phyloP scores from a whole-genome alignment of 345 rosid genomes.

The Eucalyptus pumila region DNA sequence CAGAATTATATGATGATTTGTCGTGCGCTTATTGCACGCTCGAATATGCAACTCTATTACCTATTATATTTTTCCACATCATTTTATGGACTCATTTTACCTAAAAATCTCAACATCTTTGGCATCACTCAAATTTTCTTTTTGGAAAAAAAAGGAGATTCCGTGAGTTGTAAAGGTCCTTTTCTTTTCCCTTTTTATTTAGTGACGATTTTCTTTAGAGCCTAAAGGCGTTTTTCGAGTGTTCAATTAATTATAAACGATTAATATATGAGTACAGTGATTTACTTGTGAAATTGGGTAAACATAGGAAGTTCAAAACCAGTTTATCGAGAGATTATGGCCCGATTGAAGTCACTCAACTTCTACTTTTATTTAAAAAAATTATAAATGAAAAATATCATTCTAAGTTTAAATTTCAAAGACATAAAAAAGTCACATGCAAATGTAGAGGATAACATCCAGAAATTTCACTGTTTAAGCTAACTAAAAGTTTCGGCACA shows the following conservation, averaged over 20 bases:
- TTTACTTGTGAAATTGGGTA: neutral
- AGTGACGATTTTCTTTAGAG: neutral
- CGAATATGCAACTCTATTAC: neutral
- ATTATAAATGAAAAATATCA: neutral
- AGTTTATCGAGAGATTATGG: neutral
- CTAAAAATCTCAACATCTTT: neutral
- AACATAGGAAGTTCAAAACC: neutral
- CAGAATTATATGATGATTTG: neutral
- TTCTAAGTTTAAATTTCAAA: neutral
- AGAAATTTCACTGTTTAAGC: neutral
- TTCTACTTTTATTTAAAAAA: neutral
- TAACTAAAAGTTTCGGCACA: neutral
- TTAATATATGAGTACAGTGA: neutral
- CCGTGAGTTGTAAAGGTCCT: neutral
- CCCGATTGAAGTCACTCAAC: neutral
- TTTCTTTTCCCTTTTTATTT: neutral
- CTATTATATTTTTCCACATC: neutral
- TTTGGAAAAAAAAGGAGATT: neutral
- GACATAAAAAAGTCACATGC: neutral
- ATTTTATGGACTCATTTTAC: neutral
- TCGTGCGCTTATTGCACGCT: neutral
- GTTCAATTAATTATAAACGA: neutral
- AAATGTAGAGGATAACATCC: neutral
- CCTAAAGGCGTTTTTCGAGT: neutral
- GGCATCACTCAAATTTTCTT: neutral